Evolutionary conservation across 2,329 filamentous ascomycete genomes (phyloP).

Genomic region (Cladosporium phlei): DNA sequence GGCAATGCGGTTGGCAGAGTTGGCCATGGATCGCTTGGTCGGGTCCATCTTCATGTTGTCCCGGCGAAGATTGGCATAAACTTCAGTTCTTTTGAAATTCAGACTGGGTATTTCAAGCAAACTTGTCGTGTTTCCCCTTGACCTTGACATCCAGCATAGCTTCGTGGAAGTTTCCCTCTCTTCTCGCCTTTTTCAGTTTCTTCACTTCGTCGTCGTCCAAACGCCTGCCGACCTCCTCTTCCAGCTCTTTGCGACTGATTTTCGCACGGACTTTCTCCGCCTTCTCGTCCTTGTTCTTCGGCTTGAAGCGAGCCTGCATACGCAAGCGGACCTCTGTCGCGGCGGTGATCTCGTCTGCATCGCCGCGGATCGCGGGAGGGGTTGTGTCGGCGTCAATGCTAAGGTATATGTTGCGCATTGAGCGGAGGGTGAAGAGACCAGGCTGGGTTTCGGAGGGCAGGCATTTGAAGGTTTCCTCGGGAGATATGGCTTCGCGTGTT

Average conservation of each 20-base stretch:
- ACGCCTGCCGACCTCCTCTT: constrained; percentile 27
- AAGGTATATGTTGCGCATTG: constrained; percentile 63
- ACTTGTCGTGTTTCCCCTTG: constrained; percentile 92
- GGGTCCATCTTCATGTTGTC: too few species aligned
- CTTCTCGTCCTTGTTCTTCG: constrained; percentile 69
- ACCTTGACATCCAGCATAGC: constrained; percentile 78
- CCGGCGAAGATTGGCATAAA: too few species aligned
- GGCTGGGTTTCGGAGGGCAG: constrained; percentile 13
- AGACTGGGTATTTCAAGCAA: constrained; percentile 38
- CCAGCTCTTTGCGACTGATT: constrained; percentile 70
- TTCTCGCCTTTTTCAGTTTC: constrained; percentile 73
- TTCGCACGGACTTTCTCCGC: constrained; percentile 80
- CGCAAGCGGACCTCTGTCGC: constrained; percentile 72
- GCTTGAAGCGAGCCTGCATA: constrained; percentile 95
- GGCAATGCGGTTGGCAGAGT: too few species aligned
- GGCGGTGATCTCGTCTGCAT: constrained; percentile 55
- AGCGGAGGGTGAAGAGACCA: constrained; percentile 26
- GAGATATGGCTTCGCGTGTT: constrained; percentile 72
- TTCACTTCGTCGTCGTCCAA: constrained; percentile 73
- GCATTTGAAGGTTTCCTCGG: constrained; percentile 73
- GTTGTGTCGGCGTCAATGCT: constrained; percentile 47
- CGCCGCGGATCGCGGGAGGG: constrained; percentile 66
- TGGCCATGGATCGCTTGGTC: too few species aligned
- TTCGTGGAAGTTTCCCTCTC: constrained; percentile 88
- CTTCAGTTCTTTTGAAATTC: too few species aligned